A percentile compares a stretch with the other conserved stretches of the same genome.
phyloP scores from a whole-genome alignment of 768 basidiomycete genomes.

The Tricholoma saponaceum region DNA sequence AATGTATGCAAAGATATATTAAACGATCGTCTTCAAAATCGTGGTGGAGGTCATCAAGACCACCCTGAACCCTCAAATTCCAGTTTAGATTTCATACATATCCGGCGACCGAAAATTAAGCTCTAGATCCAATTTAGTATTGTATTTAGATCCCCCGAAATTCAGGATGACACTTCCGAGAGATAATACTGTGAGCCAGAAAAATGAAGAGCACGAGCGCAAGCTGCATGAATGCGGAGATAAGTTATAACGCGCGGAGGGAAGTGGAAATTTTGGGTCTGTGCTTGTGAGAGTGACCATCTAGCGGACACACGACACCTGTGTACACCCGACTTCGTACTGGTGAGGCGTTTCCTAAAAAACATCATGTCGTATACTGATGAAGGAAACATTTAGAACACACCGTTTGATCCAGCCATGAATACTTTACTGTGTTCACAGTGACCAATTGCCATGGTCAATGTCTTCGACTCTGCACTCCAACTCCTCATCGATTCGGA shows the following conservation, averaged over 20 bases:
- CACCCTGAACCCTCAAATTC: too few species aligned
- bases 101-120: too few species aligned
- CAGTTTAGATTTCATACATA: too few species aligned
- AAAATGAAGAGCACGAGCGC: background rate
- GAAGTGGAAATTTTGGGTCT: background rate
- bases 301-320: background rate
- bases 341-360: background rate
- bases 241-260: background rate
- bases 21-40: too few species aligned
- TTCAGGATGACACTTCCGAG: too few species aligned
- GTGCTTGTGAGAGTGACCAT: background rate
- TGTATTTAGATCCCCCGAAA: too few species aligned
- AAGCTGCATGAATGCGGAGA: background rate
- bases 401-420: background rate
- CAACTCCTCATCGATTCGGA: background rate
- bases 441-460: background rate
- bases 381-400: background rate
- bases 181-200: background rate
- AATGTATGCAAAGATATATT: too few species aligned
- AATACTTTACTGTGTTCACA: too few species aligned
- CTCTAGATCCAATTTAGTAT: too few species aligned
- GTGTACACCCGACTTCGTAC: background rate
- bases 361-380: background rate
- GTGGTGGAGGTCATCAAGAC: too few species aligned
- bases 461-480: background rate